Evolutionary conservation across 2,329 filamentous ascomycete species (phyloP).

Genomic region (Fusarium sublunatum): DNA sequence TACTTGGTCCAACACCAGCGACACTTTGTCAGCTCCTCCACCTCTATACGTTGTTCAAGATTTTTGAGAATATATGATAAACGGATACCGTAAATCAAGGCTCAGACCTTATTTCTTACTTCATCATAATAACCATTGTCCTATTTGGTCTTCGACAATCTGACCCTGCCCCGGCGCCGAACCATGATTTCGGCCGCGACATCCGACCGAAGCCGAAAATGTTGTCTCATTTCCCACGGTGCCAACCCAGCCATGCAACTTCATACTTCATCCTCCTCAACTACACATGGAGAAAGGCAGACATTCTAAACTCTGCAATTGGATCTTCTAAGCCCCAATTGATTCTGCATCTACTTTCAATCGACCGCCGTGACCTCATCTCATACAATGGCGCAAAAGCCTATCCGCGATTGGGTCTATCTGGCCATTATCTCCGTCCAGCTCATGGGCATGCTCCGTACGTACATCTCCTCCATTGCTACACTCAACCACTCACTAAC

Average conservation of each 20-base stretch:
- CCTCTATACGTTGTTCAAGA: too few relatives aligned
- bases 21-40: too few relatives aligned
- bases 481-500: neutral
- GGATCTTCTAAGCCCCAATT: neutral
- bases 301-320: neutral
- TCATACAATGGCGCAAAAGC: conserved; percentile 42
- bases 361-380: fast-evolving
- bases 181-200: conserved; percentile 3
- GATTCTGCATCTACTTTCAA: too few relatives aligned
- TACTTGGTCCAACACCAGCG: too few relatives aligned
- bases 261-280: neutral
- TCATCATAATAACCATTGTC: too few relatives aligned
- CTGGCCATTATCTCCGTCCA: conserved; percentile 50
- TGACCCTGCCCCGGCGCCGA: neutral
- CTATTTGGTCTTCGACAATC: too few relatives aligned
- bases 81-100: too few relatives aligned
- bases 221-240: conserved; percentile 27
- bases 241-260: neutral
- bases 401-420: conserved; percentile 51
- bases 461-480: neutral
- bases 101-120: too few relatives aligned
- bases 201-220: conserved; percentile 25
- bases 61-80: too few relatives aligned
- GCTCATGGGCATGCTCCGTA: conserved; percentile 54
- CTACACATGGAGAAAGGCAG: neutral